These are phyloP conservation scores for Neurospora africana DNA, from an alignment of 495 filamentous ascomycete species.

Conservation along the genomic window DNA sequence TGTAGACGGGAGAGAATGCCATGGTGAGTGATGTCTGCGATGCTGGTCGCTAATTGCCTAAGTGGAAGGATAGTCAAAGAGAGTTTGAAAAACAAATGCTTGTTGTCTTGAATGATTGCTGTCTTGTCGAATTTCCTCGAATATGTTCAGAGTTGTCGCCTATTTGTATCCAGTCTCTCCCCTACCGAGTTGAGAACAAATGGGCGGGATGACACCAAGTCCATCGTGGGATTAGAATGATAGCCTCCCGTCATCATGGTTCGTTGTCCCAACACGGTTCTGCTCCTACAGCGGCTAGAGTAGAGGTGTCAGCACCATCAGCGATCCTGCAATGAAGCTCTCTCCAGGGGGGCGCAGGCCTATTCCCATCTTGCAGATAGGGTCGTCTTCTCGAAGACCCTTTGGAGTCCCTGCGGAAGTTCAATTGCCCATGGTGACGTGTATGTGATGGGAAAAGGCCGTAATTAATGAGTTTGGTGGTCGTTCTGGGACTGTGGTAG, in stretches of 20 bases:
- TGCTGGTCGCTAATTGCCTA: neutral
- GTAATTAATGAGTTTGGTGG: neutral
- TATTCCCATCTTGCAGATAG: neutral
- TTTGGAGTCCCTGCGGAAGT: neutral
- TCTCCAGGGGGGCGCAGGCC: neutral
- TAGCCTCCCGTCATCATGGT: neutral
- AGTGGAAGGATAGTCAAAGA: neutral
- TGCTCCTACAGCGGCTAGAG: neutral
- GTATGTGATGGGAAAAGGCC: neutral
- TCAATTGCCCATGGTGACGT: neutral
- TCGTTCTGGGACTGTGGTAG: neutral
- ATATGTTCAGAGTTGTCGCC: neutral
- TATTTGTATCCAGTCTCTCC: neutral
- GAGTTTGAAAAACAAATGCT: neutral
- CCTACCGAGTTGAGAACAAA: neutral
- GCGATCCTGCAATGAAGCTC: neutral
- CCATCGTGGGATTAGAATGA: neutral
- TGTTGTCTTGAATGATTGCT: neutral
- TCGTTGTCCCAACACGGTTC: neutral
- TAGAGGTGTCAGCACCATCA: neutral
- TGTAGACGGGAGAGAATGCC: neutral
- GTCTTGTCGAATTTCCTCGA: neutral
- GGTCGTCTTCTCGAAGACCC: neutral
- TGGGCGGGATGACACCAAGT: neutral
- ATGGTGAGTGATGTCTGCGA: neutral